These are phyloP conservation scores for Buxus sempervirens DNA, from an alignment of 164 flowering plant species.

Conservation along the genomic window DNA sequence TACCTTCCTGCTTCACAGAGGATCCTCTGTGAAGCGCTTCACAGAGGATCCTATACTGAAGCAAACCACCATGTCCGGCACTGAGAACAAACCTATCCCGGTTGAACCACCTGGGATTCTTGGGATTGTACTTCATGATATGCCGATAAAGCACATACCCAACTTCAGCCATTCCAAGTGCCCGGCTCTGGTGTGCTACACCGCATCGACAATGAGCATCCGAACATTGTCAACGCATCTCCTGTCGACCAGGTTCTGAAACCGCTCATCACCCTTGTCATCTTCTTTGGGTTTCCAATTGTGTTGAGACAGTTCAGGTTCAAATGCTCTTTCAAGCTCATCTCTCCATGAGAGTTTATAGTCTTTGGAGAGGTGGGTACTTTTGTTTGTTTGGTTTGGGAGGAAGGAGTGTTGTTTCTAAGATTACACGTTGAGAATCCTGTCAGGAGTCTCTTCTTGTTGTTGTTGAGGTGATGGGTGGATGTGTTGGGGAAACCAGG, in stretches of 20 bases:
- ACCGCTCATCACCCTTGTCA: constrained; percentile 21
- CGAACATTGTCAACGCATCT: constrained; percentile 46
- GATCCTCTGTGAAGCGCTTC: too few relatives aligned
- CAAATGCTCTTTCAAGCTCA: constrained; percentile 20
- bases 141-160: constrained; percentile 37
- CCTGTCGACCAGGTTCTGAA: constrained; percentile 33
- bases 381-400: background rate
- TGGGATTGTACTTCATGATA: constrained; percentile 43
- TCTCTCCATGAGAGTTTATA: constrained; percentile 37
- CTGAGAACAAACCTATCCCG: constrained; percentile 51
- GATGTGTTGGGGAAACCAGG: background rate
- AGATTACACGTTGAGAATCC: constrained; percentile 1
- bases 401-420: constrained; percentile 1
- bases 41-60: too few relatives aligned
- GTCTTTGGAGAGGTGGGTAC: constrained; percentile 11
- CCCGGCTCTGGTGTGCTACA: constrained; percentile 41
- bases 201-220: constrained; percentile 45
- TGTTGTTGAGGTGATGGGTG: too few relatives aligned
- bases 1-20: too few relatives aligned
- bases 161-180: constrained; percentile 54
- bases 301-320: background rate
- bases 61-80: constrained; percentile 54
- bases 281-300: constrained; percentile 6
- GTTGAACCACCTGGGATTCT: constrained; percentile 49
- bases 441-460: background rate